Percentiles rank a stretch among this genome's conserved stretches.
These are phyloP conservation scores for Emergomyces orientalis DNA, from an alignment of 2,329 filamentous ascomycete genomes.

Conservation along the genomic window DNA sequence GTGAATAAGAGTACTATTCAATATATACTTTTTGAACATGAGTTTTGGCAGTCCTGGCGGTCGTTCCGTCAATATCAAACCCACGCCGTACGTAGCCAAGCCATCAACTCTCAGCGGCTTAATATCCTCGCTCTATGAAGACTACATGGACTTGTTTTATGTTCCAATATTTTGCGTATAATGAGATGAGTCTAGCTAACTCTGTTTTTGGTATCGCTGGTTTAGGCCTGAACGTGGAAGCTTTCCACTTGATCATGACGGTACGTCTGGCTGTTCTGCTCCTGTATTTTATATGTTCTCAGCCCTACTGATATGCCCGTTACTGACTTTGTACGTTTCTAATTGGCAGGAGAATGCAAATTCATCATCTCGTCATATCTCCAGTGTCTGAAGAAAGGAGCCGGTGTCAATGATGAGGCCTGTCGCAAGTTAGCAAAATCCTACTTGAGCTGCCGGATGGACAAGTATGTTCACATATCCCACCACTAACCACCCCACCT, in stretches of 20 bases:
- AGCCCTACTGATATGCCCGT: background rate
- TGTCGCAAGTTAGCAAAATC: conserved; percentile 79
- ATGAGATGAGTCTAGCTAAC: conserved; percentile 2
- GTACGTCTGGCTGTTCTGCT: conserved; percentile 30
- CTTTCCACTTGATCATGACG: conserved; percentile 94
- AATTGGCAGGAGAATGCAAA: conserved; percentile 72
- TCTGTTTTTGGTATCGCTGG: background rate
- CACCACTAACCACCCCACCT: no score
- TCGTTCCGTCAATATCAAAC: conserved; percentile 54
- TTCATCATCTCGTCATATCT: conserved; percentile 78
- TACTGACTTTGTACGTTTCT: background rate
- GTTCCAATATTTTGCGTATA: background rate
- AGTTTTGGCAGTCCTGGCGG: conserved; percentile 65
- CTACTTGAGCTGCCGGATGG: conserved; percentile 90
- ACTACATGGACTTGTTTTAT: background rate
- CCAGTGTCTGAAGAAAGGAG: conserved; percentile 71
- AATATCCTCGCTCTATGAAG: background rate
- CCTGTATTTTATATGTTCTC: background rate
- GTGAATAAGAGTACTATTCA: background rate
- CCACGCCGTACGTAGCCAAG: conserved; percentile 52
- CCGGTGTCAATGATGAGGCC: conserved; percentile 75
- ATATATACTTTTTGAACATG: conserved; percentile 21
- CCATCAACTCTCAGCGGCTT: background rate
- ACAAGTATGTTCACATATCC: conserved; percentile 53
- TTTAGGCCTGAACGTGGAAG: conserved; percentile 77